Evolutionary conservation across 2,329 filamentous ascomycete species (phyloP), one percentile per base, ranked within the genome.

Genomic region (Purpureocillium takamizusanense): DNA sequence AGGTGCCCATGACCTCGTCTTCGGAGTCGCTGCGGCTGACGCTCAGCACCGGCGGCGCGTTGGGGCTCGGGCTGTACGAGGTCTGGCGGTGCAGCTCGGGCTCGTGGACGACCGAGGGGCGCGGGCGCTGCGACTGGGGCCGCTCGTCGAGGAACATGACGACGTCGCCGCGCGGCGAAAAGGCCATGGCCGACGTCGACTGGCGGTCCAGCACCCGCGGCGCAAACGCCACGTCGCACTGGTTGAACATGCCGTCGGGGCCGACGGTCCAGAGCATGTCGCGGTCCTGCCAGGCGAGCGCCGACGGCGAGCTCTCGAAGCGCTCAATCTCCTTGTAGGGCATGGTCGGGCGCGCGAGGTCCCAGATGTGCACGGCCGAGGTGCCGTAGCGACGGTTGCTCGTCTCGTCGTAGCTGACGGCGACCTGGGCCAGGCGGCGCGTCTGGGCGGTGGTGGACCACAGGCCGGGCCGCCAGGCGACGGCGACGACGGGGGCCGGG

Each of bases 211-310:
- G 71, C 13, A 76, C 69, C 47, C 76, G 76, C 3, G 73, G 74
- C 0, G 78, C 76, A 57, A 74, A 82, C 1, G 76, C 73, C 15
- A 82, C 66, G 51, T 84, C 79, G 44, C 74, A 80, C 50, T 83
- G 80, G 21, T 68, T 72, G 42, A 84, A 81, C 3, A 69, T 54
- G 1, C 76, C 75, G 45, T 83, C 78, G 17, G 66, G 68, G 2
- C 78, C 78, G 7, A 71, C 78, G 1, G 77, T 79, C 79, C 79
- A 84, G 1, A 84, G 57, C 33, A 81, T 66, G 45, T 82, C 78
- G 43, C 77, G 72, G 44, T 78, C 70, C 40, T 74, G 75, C 79
- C 80, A 84, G 7, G 80, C 56, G 13, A 83, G 53, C 2, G 70
- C 70, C 8, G 67, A 69, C 1, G 78, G 78, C 3, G 76, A 70